Percentiles rank a stretch among this genome's conserved stretches.
Evolutionary conservation across 345 rosid genomes (phyloP).

Genomic region (Excoecaria cochinchinensis): DNA sequence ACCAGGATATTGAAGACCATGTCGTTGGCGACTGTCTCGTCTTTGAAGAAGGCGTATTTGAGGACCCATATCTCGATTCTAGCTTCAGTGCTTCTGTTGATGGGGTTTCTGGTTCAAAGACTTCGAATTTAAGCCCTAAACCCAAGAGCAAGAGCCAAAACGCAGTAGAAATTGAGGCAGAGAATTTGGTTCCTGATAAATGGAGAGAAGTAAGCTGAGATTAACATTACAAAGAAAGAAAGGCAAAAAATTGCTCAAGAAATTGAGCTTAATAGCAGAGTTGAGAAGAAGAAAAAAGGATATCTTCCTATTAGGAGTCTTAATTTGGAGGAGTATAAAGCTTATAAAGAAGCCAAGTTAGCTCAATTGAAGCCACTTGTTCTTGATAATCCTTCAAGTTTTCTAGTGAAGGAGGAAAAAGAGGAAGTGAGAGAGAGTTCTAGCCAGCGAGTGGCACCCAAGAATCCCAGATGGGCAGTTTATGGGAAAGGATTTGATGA

Average conservation of each 20-base stretch:
- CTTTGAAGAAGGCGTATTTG: slow-evolving; percentile 84
- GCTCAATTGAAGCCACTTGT: slow-evolving; percentile 57
- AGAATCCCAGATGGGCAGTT: slow-evolving; percentile 91
- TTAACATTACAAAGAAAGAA: slow-evolving; percentile 78
- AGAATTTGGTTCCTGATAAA: slow-evolving; percentile 80
- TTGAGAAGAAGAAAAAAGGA: slow-evolving; percentile 69
- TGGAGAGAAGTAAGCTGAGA: slow-evolving; percentile 81
- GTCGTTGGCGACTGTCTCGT: slow-evolving; percentile 85
- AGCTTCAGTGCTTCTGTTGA: slow-evolving; percentile 1
- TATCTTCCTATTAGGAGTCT: slow-evolving; percentile 55
- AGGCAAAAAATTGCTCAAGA: slow-evolving; percentile 75
- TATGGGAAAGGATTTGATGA: slow-evolving; percentile 88
- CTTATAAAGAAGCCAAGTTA: slow-evolving; percentile 65
- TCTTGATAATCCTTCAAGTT: slow-evolving; percentile 54
- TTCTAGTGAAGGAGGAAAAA: slow-evolving; percentile 15
- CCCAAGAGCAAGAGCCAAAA: slow-evolving; percentile 25
- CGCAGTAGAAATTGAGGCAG: slow-evolving; percentile 36
- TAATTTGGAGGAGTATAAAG: slow-evolving; percentile 56
- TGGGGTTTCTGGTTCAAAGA: not conserved
- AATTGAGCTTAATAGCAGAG: slow-evolving; percentile 67
- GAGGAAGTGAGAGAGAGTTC: slow-evolving; percentile 3
- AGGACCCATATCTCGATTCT: slow-evolving; percentile 59
- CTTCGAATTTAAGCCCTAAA: not conserved
- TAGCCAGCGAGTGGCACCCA: slow-evolving; percentile 60
- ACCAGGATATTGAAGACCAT: slow-evolving; percentile 31